A percentile compares a stretch with the other conserved stretches of the same genome.
These are phyloP conservation scores for Periconia digitata DNA, from an alignment of 2,329 filamentous ascomycete species.

Conservation along the genomic window DNA sequence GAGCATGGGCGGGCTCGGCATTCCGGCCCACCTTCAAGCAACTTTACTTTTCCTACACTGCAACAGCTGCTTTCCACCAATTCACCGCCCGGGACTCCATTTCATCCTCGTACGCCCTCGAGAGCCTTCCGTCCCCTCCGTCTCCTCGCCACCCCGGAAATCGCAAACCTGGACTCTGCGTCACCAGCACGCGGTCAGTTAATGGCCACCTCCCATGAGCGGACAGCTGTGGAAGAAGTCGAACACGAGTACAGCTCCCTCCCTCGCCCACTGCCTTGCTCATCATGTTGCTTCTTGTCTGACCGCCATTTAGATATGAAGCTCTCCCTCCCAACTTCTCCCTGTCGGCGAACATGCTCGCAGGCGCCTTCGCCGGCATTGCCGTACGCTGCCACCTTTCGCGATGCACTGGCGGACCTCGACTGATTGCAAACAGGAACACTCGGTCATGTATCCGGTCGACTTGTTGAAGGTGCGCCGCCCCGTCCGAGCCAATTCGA, in stretches of 20 bases:
- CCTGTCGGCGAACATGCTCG: constrained; percentile 89
- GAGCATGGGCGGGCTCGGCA: constrained; percentile 28
- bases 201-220: constrained; percentile 46
- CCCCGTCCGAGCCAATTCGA: not conserved
- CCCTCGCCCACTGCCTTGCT: constrained; percentile 4
- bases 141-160: constrained; percentile 12
- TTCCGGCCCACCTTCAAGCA: constrained; percentile 27
- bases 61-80: constrained; percentile 14
- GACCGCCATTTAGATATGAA: constrained; percentile 69
- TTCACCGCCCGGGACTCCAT: constrained; percentile 11
- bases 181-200: constrained; percentile 38
- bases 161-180: constrained; percentile 40
- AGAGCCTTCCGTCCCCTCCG: constrained; percentile 7
- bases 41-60: constrained; percentile 29
- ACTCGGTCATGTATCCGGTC: constrained; percentile 98
- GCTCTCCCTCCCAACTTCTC: constrained; percentile 92
- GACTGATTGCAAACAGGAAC: constrained; percentile 65
- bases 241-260: constrained; percentile 44
- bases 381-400: constrained; percentile 62
- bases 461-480: constrained; percentile 88
- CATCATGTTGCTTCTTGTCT: constrained; percentile 18
- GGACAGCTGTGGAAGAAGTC: constrained; percentile 40
- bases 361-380: constrained; percentile 95
- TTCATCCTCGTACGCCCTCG: constrained; percentile 5
- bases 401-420: constrained; percentile 9